Percentiles rank a stretch among this genome's conserved stretches.
Evolutionary conservation across 495 filamentous ascomycete genomes (phyloP).

Genomic region (Trichoderma erinaceum): DNA sequence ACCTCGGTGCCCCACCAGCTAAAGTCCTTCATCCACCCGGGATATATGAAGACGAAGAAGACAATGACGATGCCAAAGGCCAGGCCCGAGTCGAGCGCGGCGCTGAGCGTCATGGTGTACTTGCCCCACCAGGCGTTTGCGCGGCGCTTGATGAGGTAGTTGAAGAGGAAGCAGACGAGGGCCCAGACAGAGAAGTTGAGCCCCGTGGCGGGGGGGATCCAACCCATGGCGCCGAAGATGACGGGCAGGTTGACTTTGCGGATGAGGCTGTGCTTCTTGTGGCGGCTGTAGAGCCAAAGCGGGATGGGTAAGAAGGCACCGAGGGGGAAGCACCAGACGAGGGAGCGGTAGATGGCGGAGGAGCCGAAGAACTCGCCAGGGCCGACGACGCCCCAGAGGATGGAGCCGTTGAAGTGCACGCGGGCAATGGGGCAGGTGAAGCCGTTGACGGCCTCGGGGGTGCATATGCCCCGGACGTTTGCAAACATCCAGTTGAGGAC

Average conservation of each 20-base stretch:
- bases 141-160: constrained; percentile 62
- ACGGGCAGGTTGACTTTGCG: constrained; percentile 66
- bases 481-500: constrained; percentile 87
- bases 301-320: constrained; percentile 64
- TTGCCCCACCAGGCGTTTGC: constrained; percentile 74
- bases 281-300: constrained; percentile 57
- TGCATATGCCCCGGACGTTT: constrained; percentile 71
- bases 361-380: constrained; percentile 71
- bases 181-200: constrained; percentile 81
- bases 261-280: constrained; percentile 42
- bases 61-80: constrained; percentile 74
- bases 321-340: constrained; percentile 72
- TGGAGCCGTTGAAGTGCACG: constrained; percentile 84
- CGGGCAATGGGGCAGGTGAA: constrained; percentile 84
- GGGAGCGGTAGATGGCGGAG: constrained; percentile 58
- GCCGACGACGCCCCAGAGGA: constrained; percentile 85
- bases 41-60: constrained; percentile 76
- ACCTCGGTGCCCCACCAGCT: constrained; percentile 74
- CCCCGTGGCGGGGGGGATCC: constrained; percentile 82
- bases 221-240: constrained; percentile 64
- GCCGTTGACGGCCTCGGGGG: constrained; percentile 68
- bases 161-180: constrained; percentile 75
- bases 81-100: constrained; percentile 73
- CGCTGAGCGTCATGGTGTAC: constrained; percentile 81
- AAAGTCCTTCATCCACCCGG: constrained; percentile 57